Percentiles rank a stretch among this genome's conserved stretches.
Conservation (phyloP, 371 early-diverging fungal species). For the Mortierella sp. region DNA sequence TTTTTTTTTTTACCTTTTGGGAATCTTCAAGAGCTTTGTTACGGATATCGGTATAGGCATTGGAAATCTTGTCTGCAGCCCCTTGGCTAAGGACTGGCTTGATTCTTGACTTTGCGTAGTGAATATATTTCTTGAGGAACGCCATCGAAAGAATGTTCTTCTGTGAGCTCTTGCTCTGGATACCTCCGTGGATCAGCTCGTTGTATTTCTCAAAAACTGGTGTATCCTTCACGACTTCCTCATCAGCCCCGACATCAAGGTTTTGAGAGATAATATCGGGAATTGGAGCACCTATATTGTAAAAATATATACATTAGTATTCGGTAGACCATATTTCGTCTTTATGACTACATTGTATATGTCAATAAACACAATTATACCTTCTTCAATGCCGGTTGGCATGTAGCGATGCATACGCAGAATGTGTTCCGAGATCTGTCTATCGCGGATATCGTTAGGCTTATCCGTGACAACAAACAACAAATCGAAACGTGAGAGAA, state of each 20-base stretch:
- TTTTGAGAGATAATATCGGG: constrained; percentile 70
- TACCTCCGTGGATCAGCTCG: constrained; percentile 60
- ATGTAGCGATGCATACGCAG: constrained; percentile 93
- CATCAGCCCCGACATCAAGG: constrained; percentile 64
- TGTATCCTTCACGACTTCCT: constrained; percentile 68
- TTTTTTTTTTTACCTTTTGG: constrained; percentile 49
- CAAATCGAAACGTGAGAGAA: constrained; percentile 99
- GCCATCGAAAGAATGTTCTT: constrained; percentile 77
- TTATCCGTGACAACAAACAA: constrained; percentile 97
- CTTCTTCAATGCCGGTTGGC: constrained; percentile 90
- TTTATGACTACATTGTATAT: too few relatives aligned
- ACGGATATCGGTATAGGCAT: constrained; percentile 84
- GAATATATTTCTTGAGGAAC: constrained; percentile 89
- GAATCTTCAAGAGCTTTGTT: constrained; percentile 52
- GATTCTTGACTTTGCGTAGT: constrained; percentile 84
- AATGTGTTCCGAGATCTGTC: constrained; percentile 92
- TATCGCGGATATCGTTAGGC: constrained; percentile 86
- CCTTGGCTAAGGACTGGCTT: constrained; percentile 77
- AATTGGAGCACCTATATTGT: constrained; percentile 70
- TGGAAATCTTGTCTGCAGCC: constrained; percentile 86
- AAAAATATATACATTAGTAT: background rate
- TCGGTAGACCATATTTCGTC: background rate
- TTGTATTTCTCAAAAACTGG: constrained; percentile 90
- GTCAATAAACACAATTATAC: constrained; percentile 39
- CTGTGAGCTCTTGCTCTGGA: constrained; percentile 43